A percentile compares a stretch with the other conserved stretches of the same genome.
phyloP scores from a whole-genome alignment of 345 rosid species.

The Eutrema yunnanense region DNA sequence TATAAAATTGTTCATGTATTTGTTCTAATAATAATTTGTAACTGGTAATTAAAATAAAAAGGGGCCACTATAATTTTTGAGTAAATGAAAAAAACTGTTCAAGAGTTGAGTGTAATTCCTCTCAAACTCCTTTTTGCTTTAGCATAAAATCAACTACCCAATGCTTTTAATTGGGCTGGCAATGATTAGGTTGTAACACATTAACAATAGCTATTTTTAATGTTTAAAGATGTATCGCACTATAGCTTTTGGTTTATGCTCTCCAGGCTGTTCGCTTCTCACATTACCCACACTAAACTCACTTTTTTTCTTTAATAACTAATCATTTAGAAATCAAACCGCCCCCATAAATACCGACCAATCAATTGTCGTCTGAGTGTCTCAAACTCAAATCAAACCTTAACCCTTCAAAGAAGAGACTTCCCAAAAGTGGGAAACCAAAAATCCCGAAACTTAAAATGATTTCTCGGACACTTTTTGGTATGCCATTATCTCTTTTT shows the following conservation, averaged over 20 bases:
- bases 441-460: not conserved
- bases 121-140: no score
- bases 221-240: conserved; percentile 9
- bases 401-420: conserved; percentile 6
- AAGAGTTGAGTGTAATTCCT: no score
- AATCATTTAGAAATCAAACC: not conserved
- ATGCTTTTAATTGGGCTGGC: not conserved
- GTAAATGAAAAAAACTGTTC: no score
- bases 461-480: conserved; percentile 1
- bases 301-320: not conserved
- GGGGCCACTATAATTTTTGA: no score
- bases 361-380: not conserved
- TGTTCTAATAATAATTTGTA: no score
- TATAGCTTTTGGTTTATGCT: conserved; percentile 19
- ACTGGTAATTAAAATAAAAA: no score
- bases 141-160: no score
- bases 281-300: conserved; percentile 27
- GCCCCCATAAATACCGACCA: conserved; percentile 8
- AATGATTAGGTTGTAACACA: conserved; percentile 9
- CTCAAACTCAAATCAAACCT: conserved; percentile 2
- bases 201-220: not conserved
- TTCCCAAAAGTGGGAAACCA: not conserved
- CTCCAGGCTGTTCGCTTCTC: conserved; percentile 27
- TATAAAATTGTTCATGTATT: no score
- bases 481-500: not conserved